These are phyloP conservation scores for Urtica urens DNA, from an alignment of 306 rosid genomes.

Conservation along the genomic window DNA sequence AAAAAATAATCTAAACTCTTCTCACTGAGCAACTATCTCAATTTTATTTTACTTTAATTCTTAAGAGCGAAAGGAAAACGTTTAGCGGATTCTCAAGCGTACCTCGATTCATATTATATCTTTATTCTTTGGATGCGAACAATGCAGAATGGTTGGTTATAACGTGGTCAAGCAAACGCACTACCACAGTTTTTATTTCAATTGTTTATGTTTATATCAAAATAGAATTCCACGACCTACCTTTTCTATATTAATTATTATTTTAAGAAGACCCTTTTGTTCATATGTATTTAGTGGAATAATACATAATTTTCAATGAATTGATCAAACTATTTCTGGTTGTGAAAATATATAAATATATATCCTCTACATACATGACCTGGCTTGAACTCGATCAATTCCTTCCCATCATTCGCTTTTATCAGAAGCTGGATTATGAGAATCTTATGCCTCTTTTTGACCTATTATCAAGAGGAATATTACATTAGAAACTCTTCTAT, in stretches of 20 bases:
- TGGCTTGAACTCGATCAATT: conserved; percentile 23
- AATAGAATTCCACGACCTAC: conserved; percentile 22
- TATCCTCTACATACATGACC: conserved; percentile 10
- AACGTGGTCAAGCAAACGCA: conserved; percentile 32
- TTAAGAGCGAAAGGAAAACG: conserved; percentile 2
- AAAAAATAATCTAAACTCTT: too few species aligned
- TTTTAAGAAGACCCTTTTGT: too few species aligned
- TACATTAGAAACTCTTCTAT: background rate
- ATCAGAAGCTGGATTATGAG: conserved; percentile 32
- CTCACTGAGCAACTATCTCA: background rate
- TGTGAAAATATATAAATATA: conserved; percentile 26
- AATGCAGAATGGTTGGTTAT: conserved; percentile 29
- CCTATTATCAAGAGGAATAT: conserved; percentile 30
- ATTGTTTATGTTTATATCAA: background rate
- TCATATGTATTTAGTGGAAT: background rate
- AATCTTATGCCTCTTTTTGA: conserved; percentile 44
- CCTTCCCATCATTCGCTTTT: conserved; percentile 42
- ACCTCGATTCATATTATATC: conserved; percentile 19
- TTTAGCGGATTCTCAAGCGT: conserved; percentile 39
- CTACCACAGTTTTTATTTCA: conserved; percentile 16
- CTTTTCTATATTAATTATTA: conserved; percentile 16
- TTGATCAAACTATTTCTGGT: conserved; percentile 9
- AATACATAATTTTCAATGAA: conserved; percentile 7
- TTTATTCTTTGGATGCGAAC: conserved; percentile 23
- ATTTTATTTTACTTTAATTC: background rate